Evolutionary conservation across 306 rosid species (phyloP).

Genomic region (Medicago truncatula): DNA sequence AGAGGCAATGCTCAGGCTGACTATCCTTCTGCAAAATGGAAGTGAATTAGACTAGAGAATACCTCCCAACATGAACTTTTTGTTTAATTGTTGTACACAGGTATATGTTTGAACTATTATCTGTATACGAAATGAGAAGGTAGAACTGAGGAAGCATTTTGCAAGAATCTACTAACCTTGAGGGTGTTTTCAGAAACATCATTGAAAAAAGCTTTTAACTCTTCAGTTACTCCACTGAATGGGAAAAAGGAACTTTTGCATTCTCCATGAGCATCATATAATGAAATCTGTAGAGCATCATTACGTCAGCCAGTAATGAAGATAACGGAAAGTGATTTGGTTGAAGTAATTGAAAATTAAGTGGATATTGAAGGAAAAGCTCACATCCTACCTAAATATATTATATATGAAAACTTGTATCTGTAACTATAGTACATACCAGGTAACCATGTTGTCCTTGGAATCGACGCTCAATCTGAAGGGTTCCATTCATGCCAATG

Average conservation of each 20-base stretch:
- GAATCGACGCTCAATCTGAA: slow-evolving; percentile 89
- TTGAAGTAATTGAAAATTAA: slow-evolving; percentile 16
- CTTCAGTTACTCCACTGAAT: slow-evolving; percentile 89
- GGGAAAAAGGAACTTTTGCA: slow-evolving; percentile 70
- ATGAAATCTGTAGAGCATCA: slow-evolving; percentile 58
- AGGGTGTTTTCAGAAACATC: slow-evolving; percentile 59
- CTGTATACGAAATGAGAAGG: slow-evolving; percentile 26
- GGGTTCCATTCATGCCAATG: slow-evolving; percentile 82
- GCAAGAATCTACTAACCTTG: slow-evolving; percentile 55
- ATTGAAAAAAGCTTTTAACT: slow-evolving; percentile 71
- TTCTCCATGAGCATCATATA: slow-evolving; percentile 67
- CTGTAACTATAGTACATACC: slow-evolving; percentile 56
- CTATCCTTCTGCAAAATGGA: slow-evolving; percentile 56
- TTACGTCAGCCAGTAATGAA: slow-evolving; percentile 28
- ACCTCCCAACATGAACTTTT: not conserved
- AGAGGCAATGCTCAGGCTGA: slow-evolving; percentile 70
- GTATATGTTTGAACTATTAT: not conserved
- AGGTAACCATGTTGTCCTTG: slow-evolving; percentile 82
- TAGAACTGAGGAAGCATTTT: slow-evolving; percentile 30
- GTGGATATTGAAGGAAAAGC: slow-evolving; percentile 11
- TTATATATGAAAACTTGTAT: slow-evolving; percentile 16
- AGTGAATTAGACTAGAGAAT: slow-evolving; percentile 36
- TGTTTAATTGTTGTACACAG: not conserved
- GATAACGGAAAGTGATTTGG: slow-evolving; percentile 31
- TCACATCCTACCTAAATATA: not conserved